Evolutionary conservation across 169 alveolate species (phyloP), one percentile per base, ranked within the genome.

Genomic region (Eimeria acervulina): DNA sequence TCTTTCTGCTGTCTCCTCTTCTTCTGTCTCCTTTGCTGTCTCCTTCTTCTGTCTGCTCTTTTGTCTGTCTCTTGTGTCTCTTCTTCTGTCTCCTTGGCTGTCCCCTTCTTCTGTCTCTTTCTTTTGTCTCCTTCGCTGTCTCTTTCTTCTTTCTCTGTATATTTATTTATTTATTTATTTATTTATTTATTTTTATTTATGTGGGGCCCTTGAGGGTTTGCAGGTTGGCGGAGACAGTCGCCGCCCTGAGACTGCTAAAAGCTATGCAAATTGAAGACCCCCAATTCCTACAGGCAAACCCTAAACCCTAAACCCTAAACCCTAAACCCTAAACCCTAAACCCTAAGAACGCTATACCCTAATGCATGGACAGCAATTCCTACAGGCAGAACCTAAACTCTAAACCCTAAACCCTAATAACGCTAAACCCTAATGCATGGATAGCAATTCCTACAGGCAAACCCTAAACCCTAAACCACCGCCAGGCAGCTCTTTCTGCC

Each of bases 291-390:
- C 78, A 72, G 42, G 23, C 31, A 72, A 72, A 72, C 84, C 84
- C 83, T 72, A 72, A 72, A 72, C 47, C 83, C 83, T 72, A 33
- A 72, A n/a, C 26, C 83, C 83, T 72, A 33, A 72, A 72, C 83
- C 83, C 83, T 72, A 72, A 72, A 72, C 83, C 83, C 83, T 72
- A 72, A 28, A 63, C 74, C 74, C 74, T 63, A 63, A 63, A 17
- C 31, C 74, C 31, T 17, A 63, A 3, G n/a, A 4, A 63, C 5
- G 15, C 26, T 17, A 4, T 17, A 63, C 36, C 8, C 26, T 8
- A 63, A 63, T 63, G n/a, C 10, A n/a, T 17, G n/a, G 74, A 63
- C 26, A 63, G 10, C 36, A 63, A 63, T n/a, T n/a, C n/a, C n/a
- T n/a, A n/a, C n/a, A n/a, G n/a, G n/a, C 74, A 63, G 15, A 63